A percentile compares a stretch with the other conserved stretches of the same genome.
phyloP scores from a whole-genome alignment of 2,329 filamentous ascomycete genomes.

The Ophiostoma perfectum region DNA sequence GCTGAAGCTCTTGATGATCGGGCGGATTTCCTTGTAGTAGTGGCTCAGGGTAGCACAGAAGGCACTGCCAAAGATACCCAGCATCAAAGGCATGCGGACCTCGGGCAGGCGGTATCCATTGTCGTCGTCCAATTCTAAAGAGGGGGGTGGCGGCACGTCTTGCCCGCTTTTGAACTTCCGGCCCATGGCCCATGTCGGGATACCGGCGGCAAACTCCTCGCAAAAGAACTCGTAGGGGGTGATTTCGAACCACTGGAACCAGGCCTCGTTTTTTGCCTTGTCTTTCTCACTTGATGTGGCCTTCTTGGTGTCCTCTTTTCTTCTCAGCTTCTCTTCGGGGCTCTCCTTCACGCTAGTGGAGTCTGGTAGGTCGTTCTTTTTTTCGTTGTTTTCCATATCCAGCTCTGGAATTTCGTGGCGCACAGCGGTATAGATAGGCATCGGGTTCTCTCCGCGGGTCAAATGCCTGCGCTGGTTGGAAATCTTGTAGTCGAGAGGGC shows the following conservation, averaged over 20 bases:
- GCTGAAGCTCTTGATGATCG: slow-evolving; percentile 66
- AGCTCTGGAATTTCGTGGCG: slow-evolving; percentile 84
- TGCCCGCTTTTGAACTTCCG: slow-evolving; percentile 70
- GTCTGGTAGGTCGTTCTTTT: slow-evolving; percentile 30
- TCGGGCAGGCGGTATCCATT: slow-evolving; percentile 65
- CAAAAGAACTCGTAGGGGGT: slow-evolving; percentile 94
- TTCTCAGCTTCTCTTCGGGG: background rate
- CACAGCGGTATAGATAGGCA: slow-evolving; percentile 94
- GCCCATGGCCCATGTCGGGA: slow-evolving; percentile 90
- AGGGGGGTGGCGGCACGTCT: slow-evolving; percentile 48
- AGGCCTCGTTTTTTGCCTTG: slow-evolving; percentile 60
- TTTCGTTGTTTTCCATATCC: slow-evolving; percentile 31
- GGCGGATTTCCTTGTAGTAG: slow-evolving; percentile 92
- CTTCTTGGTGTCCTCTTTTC: slow-evolving; percentile 35
- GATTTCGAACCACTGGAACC: slow-evolving; percentile 98
- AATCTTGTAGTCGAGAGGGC: slow-evolving; percentile 77
- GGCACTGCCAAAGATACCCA: slow-evolving; percentile 95
- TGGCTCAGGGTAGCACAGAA: slow-evolving; percentile 94
- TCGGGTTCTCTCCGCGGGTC: slow-evolving; percentile 70
- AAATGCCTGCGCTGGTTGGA: slow-evolving; percentile 78
- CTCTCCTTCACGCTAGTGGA: slow-evolving; percentile 22
- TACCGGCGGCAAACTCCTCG: slow-evolving; percentile 84
- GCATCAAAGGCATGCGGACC: slow-evolving; percentile 71
- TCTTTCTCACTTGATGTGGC: slow-evolving; percentile 40
- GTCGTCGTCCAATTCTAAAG: slow-evolving; percentile 45